Base-by-base conservation (phyloP, 2,329 filamentous ascomycete species). In the Bipolaris cookei region DNA sequence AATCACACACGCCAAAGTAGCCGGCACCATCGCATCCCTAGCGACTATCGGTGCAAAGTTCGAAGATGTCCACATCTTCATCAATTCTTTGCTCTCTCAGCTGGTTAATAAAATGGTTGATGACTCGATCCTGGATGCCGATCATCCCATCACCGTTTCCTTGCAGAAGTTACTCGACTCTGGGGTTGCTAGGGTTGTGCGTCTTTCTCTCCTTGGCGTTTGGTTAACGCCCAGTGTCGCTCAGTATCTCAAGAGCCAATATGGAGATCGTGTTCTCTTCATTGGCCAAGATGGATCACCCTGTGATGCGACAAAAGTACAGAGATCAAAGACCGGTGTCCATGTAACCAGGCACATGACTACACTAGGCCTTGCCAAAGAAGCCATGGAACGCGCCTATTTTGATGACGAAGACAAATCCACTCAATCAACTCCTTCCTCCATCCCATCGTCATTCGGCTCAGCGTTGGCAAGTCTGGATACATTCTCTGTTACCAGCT, bases 171-270 rank as follows among this genome's bases (percentile, higher is more conserved):
- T 68, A 6, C 55, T 67, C 8, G 34, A 52, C 8, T 57, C 59
- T 1, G 32, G 51, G 2, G 59, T 58, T 6, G 50, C 58, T 6
- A 56, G 60, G 21, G 6, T 41, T 1, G 21, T 62, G 6, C 47
- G 51, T 7, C 53, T 69, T 13, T n/a, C 49, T 8, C 43, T 66
- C 16, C 39, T 51, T 14, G 25, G 50, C 3, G 43, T 55, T 14
- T 66, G 63, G 58, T 66, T 69, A 39, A 57, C 61, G 4, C 28
- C 57, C 6, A 54, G 57, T 10, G 59, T 65, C 5, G 57, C 56
- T 6, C 41, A 50, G 11, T 8, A 43, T 2, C 53, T 69, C 30
- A 44, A 55, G 11, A 16, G 42, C 6, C 30, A 34, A 18, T 59
- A 58, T 28, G 47, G 51, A 13, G 32, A 47, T 25, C 11, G 20